A percentile compares a stretch with the other conserved stretches of the same genome.
These are phyloP conservation scores for Fusarium luffae DNA, from an alignment of 2,329 filamentous ascomycete genomes.

Conservation along the genomic window DNA sequence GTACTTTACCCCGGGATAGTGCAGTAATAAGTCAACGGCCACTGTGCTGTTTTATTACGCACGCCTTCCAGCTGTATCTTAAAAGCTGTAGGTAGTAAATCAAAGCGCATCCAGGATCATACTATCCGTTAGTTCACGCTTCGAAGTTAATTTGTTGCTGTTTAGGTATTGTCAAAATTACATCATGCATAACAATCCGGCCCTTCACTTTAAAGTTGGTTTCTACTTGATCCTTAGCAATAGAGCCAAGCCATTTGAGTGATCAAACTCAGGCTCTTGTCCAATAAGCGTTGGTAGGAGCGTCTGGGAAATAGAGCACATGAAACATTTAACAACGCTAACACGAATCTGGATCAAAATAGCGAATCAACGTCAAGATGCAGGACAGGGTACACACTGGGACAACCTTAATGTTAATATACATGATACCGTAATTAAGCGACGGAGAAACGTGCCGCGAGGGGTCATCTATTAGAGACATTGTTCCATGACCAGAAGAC, in stretches of 20 bases:
- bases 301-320: background rate
- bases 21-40: background rate
- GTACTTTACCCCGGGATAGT: accelerated
- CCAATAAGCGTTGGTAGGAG: background rate
- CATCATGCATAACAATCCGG: accelerated
- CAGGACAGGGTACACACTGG: background rate
- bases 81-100: background rate
- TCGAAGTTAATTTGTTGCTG: background rate
- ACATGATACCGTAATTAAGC: background rate
- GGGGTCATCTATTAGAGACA: background rate
- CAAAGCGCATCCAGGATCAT: background rate
- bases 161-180: background rate
- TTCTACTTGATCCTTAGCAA: background rate
- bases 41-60: background rate
- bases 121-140: accelerated
- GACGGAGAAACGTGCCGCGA: background rate
- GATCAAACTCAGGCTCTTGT: background rate
- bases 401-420: background rate
- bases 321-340: background rate
- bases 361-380: background rate
- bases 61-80: background rate
- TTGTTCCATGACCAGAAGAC: background rate
- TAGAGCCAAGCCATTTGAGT: background rate
- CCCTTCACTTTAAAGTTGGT: background rate
- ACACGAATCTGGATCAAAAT: background rate